phyloP scores from a whole-genome alignment of 2,329 filamentous ascomycete species.

The Pyricularia grisea region DNA sequence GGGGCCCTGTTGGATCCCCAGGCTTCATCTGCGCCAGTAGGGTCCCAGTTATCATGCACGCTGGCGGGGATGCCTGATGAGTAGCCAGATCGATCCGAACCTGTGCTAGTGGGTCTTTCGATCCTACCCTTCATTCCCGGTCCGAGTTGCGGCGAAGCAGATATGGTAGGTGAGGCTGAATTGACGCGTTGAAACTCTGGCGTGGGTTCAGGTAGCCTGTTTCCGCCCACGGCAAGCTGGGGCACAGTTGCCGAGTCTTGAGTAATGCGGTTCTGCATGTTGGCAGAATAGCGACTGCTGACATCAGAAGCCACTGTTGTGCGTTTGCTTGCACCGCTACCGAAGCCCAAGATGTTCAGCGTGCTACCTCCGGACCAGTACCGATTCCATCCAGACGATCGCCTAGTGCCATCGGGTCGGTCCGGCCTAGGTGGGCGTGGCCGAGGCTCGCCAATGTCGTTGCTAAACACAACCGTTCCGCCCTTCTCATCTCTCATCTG shows the following conservation, averaged over 20 bases:
- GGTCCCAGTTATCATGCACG: slow-evolving; percentile 46
- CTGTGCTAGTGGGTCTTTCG: slow-evolving; percentile 43
- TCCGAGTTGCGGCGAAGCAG: slow-evolving; percentile 39
- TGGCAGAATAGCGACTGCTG: slow-evolving; percentile 45
- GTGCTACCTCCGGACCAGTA: slow-evolving; percentile 70
- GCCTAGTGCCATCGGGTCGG: slow-evolving; percentile 34
- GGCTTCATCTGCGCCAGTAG: slow-evolving; percentile 28
- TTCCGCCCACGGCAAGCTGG: slow-evolving; percentile 48
- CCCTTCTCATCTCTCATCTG: slow-evolving; percentile 30
- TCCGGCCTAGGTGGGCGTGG: slow-evolving; percentile 21
- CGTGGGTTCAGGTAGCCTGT: slow-evolving; percentile 35
- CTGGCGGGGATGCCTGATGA: slow-evolving; percentile 59
- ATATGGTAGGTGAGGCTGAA: slow-evolving; percentile 60
- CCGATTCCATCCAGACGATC: slow-evolving; percentile 67
- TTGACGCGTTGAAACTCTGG: slow-evolving; percentile 56
- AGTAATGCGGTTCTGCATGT: slow-evolving; percentile 34
- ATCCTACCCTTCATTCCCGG: slow-evolving; percentile 52
- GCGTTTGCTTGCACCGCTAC: slow-evolving; percentile 32
- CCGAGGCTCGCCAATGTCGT: slow-evolving; percentile 17
- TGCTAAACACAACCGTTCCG: slow-evolving; percentile 22
- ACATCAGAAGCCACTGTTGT: slow-evolving; percentile 44
- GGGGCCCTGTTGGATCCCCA: slow-evolving; percentile 41
- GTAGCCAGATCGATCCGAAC: slow-evolving; percentile 42
- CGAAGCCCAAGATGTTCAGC: slow-evolving; percentile 55
- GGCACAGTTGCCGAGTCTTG: slow-evolving; percentile 62